Conservation (phyloP, 495 filamentous ascomycete species). For the Penicillium samsonianum region DNA sequence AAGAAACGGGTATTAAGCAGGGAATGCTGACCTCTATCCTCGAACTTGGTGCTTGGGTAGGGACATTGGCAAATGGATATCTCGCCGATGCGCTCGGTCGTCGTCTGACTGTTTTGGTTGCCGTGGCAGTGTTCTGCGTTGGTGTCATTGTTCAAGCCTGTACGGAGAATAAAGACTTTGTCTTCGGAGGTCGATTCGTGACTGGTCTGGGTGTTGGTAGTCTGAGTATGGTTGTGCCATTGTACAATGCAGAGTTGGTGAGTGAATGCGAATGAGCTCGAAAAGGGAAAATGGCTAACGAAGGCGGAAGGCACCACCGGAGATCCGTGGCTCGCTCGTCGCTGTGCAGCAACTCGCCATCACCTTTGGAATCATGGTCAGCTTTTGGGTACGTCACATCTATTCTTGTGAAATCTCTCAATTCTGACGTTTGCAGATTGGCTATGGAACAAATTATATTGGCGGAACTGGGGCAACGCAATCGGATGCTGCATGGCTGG, state of each 20-base stretch:
- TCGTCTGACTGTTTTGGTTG: constrained; percentile 71
- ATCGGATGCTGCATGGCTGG: constrained; percentile 45
- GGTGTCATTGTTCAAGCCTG: constrained; percentile 76
- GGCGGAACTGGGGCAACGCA: constrained; percentile 45
- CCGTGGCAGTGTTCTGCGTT: constrained; percentile 68
- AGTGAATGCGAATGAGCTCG: constrained; percentile 3
- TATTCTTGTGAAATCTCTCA: background rate
- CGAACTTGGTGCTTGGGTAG: constrained; percentile 82
- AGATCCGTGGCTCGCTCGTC: constrained; percentile 69
- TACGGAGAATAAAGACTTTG: constrained; percentile 54
- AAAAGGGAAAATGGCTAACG: constrained; percentile 57
- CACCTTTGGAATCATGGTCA: constrained; percentile 62
- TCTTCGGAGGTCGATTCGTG: constrained; percentile 77
- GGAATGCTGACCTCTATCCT: constrained; percentile 75
- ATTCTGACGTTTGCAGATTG: constrained; percentile 43
- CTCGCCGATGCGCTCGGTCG: constrained; percentile 72
- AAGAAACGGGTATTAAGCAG: constrained; percentile 51
- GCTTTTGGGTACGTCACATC: constrained; percentile 58
- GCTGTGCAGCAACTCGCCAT: constrained; percentile 73
- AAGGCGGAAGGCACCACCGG: constrained; percentile 57
- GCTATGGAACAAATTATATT: constrained; percentile 49
- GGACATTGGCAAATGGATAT: constrained; percentile 72
- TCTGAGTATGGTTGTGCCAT: constrained; percentile 56
- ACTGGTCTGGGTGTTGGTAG: constrained; percentile 53
- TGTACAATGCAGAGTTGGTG: constrained; percentile 64